Evolutionary conservation across 1,139 yeast species (phyloP), one percentile per base, ranked within the genome.

Genomic region (Yamadazyma triangularis): DNA sequence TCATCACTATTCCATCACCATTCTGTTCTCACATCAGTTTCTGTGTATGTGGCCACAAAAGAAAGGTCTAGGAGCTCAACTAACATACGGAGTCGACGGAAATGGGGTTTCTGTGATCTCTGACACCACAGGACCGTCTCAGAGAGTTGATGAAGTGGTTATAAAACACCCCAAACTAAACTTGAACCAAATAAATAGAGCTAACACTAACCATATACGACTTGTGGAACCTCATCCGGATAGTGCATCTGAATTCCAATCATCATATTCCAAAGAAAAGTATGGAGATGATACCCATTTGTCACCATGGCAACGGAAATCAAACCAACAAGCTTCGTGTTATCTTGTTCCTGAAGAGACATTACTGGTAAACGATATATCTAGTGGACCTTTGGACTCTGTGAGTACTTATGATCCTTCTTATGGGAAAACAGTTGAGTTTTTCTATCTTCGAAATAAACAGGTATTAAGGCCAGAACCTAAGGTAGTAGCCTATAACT

Each of bases 11-110:
- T n/a, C n/a, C n/a, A n/a, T n/a, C n/a, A n/a, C n/a, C n/a, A n/a
- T n/a, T n/a, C n/a, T n/a, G n/a, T n/a, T n/a, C n/a, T n/a, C n/a
- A n/a, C n/a, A n/a, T n/a, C n/a, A n/a, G n/a, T n/a, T 18, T 18
- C 20, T 7, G 6, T 7, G 24, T 20, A 64, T 66, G 70, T 65
- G 71, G 67, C 72, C 73, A 23, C 54, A 56, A 18, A 65, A 58
- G 35, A 40, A 48, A 24, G 71, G 70, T 2, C 50, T 63, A 18
- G 74, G 74, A 2, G 55, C 50, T 4, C 68, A 61, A 47, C 52
- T 67, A 31, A 44, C 63, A 12, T 60, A 60, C 36, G 74, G 74
- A 3, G 49, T 60, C 1, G 23, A 28, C 29, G 27, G 27, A 33
- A 18, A 18, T 18, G 20, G 20, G n/a, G n/a, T n/a, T n/a, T n/a